Percentiles rank a stretch among this genome's conserved stretches.
Evolutionary conservation across 208 protist species (phyloP).

Genomic region (Herpetomonas tarakana): DNA sequence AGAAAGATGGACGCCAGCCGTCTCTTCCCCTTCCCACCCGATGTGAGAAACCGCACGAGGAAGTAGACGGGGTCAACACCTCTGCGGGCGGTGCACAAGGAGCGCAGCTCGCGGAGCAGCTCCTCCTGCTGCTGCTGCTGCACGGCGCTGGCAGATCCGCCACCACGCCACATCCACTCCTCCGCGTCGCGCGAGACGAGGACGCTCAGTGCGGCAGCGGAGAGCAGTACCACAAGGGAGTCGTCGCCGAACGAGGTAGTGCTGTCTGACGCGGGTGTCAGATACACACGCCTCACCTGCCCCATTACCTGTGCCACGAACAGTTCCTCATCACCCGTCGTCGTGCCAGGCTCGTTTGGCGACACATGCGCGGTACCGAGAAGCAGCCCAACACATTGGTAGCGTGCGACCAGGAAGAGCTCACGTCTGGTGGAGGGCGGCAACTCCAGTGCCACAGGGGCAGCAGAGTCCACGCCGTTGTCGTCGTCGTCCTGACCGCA

Average conservation of each 20-base stretch:
- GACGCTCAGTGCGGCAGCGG: conserved; percentile 23
- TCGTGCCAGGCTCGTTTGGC: too few species aligned
- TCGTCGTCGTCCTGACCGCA: not conserved
- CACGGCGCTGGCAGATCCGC: conserved; percentile 1
- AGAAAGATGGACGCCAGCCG: conserved; percentile 32
- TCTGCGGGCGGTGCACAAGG: conserved; percentile 22
- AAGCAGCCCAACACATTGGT: conserved; percentile 21
- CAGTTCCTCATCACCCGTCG: not conserved
- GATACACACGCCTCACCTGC: too few species aligned
- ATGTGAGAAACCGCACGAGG: conserved; percentile 40
- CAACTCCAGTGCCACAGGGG: not conserved
- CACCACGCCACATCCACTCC: conserved; percentile 20
- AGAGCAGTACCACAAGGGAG: conserved; percentile 46
- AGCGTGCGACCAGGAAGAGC: conserved; percentile 14
- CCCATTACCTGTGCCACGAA: not conserved
- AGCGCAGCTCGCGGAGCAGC: conserved; percentile 24
- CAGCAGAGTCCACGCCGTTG: not conserved
- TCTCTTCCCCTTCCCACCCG: conserved; percentile 31
- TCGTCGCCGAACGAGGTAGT: conserved; percentile 41
- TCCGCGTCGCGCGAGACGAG: conserved; percentile 24
- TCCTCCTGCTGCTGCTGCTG: too few species aligned
- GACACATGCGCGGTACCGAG: conserved; percentile 4
- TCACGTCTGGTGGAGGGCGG: not conserved
- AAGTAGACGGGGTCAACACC: conserved; percentile 51
- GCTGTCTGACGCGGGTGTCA: not conserved